These are phyloP conservation scores for Pestalotiopsis sp. DNA, from an alignment of 2,329 filamentous ascomycete species.

Conservation along the genomic window DNA sequence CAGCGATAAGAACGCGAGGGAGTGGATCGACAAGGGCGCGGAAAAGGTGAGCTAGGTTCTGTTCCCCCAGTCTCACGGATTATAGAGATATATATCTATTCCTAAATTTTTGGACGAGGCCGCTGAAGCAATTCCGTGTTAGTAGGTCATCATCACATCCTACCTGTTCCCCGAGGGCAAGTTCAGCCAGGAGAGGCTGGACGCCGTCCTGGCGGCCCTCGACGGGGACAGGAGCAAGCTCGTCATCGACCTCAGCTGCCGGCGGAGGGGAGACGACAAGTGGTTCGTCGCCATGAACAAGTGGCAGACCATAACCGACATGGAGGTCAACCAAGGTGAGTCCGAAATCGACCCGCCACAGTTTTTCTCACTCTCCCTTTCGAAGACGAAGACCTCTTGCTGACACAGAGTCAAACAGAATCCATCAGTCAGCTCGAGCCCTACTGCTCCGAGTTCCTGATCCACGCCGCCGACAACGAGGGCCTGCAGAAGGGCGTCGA, in stretches of 20 bases:
- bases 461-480: slow-evolving; percentile 96
- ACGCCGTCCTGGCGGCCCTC: slow-evolving; percentile 73
- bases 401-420: slow-evolving; percentile 49
- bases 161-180: slow-evolving; percentile 85
- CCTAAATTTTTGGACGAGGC: background rate
- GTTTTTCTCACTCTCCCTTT: too few species aligned
- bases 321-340: slow-evolving; percentile 85
- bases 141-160: slow-evolving; percentile 94
- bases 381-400: background rate
- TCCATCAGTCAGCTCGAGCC: slow-evolving; percentile 81
- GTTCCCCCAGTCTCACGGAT: background rate
- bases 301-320: slow-evolving; percentile 97
- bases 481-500: slow-evolving; percentile 92
- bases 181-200: slow-evolving; percentile 78
- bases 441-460: slow-evolving; percentile 94
- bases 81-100: too few species aligned
- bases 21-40: slow-evolving; percentile 87
- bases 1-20: slow-evolving; percentile 77
- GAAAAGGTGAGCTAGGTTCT: slow-evolving; percentile 67
- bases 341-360: background rate
- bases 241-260: slow-evolving; percentile 93
- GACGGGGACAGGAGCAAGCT: slow-evolving; percentile 77
- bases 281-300: slow-evolving; percentile 99
- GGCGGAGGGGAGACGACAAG: slow-evolving; percentile 67
- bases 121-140: background rate